Percentiles rank a stretch among this genome's conserved stretches.
Conservation (phyloP, 805 yeast species). For the Maudiozyma serrabonitensis region DNA sequence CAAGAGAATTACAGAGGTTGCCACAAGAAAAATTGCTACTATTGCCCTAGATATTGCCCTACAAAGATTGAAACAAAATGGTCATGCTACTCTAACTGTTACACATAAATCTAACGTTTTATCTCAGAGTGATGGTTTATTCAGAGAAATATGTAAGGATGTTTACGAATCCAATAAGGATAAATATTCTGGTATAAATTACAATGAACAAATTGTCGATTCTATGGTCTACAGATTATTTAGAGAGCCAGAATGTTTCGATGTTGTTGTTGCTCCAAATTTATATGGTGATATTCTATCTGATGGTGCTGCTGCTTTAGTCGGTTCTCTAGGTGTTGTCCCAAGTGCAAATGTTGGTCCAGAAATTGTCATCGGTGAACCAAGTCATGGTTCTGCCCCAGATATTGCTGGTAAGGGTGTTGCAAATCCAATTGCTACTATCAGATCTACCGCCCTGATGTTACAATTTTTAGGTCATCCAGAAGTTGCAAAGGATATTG, state of each 20-base stretch:
- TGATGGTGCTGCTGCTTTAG: constrained; percentile 97
- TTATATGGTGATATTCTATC: constrained; percentile 94
- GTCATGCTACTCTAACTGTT: constrained; percentile 60
- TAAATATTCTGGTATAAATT: constrained; percentile 48
- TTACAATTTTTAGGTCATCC: constrained; percentile 91
- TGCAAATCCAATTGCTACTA: constrained; percentile 95
- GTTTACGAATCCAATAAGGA: constrained; percentile 43
- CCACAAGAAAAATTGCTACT: constrained; percentile 76
- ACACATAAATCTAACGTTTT: constrained; percentile 96
- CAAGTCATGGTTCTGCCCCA: constrained; percentile 98
- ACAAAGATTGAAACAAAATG: constrained; percentile 72
- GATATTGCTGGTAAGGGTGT: constrained; percentile 94
- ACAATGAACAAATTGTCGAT: constrained; percentile 96
- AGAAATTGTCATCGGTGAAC: constrained; percentile 93
- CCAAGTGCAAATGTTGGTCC: constrained; percentile 98
- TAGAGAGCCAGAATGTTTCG: constrained; percentile 95
- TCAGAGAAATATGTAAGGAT: constrained; percentile 67
- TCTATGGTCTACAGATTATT: constrained; percentile 99
- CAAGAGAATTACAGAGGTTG: constrained; percentile 87
- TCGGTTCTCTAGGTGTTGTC: constrained; percentile 95
- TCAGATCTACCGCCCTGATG: constrained; percentile 95
- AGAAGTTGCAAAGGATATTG: constrained; percentile 83
- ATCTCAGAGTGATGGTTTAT: constrained; percentile 86
- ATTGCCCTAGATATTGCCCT: constrained; percentile 90
- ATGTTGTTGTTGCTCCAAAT: constrained; percentile 97